Conservation (phyloP, 208 protist genomes). For the Vickermania spadyakhi region DNA sequence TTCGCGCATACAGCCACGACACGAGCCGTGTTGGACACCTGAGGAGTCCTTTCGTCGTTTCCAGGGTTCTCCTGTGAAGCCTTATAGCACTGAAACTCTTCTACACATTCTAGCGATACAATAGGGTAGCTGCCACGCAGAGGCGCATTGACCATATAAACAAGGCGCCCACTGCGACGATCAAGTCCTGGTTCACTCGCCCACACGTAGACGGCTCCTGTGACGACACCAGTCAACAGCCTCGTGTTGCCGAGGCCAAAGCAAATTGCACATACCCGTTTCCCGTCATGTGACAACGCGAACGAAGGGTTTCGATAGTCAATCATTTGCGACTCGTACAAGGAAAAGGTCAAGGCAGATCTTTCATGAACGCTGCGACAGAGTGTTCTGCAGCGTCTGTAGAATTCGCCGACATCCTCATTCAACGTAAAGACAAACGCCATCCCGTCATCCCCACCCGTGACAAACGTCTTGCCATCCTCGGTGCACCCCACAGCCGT, state of each 20-base stretch:
- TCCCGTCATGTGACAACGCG: constrained; percentile 35
- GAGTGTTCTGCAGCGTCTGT: neutral
- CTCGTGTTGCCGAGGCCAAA: constrained; percentile 45
- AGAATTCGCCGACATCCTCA: neutral
- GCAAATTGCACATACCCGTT: constrained; percentile 30
- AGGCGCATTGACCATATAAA: constrained; percentile 37
- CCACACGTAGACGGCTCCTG: constrained; percentile 66
- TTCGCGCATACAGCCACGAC: constrained; percentile 13
- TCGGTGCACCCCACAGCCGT: constrained; percentile 39
- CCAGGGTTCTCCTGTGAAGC: neutral
- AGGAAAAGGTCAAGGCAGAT: neutral
- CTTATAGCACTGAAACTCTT: constrained; percentile 2
- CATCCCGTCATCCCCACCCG: constrained; percentile 40
- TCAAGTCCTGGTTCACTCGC: constrained; percentile 45
- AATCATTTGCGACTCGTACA: neutral
- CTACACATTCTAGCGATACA: constrained; percentile 19
- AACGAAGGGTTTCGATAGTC: constrained; percentile 14
- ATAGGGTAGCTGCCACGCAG: constrained; percentile 39
- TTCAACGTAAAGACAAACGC: constrained; percentile 38
- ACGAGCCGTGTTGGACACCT: constrained; percentile 2
- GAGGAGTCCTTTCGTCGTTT: neutral
- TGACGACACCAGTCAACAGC: constrained; percentile 51
- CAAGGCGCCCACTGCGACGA: constrained; percentile 37
- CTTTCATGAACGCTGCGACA: neutral
- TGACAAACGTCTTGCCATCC: constrained; percentile 47